These are phyloP conservation scores for Neonectria faginata DNA, from an alignment of 2,329 filamentous ascomycete species.

Conservation along the genomic window DNA sequence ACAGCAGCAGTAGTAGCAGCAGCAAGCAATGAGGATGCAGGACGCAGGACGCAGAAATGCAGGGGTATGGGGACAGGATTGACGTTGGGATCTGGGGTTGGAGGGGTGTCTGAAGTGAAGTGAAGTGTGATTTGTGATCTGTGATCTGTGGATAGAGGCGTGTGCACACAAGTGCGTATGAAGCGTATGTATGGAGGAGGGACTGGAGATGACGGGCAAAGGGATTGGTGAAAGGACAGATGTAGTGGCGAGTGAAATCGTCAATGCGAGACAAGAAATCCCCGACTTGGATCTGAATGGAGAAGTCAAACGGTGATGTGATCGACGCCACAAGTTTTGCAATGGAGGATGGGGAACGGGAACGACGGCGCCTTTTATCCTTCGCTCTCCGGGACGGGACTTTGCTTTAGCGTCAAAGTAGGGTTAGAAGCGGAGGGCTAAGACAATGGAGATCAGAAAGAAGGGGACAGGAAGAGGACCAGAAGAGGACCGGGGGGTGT, in stretches of 20 bases:
- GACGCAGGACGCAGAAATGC: conserved; percentile 7
- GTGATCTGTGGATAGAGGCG: conserved; percentile 8
- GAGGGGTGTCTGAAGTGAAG: conserved; percentile 15
- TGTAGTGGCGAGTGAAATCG: conserved; percentile 21
- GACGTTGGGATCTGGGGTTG: conserved; percentile 28
- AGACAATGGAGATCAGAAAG: background rate
- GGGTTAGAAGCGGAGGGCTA: background rate
- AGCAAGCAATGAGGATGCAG: conserved; percentile 1
- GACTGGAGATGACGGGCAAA: conserved; percentile 29
- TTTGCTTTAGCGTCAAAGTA: conserved; percentile 9
- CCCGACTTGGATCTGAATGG: conserved; percentile 31
- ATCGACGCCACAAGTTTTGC: conserved; percentile 45
- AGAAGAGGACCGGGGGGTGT: background rate
- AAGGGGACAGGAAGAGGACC: no score
- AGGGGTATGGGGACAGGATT: conserved; percentile 28
- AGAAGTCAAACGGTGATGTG: conserved; percentile 42
- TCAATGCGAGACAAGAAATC: conserved; percentile 28
- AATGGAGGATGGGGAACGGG: conserved; percentile 35
- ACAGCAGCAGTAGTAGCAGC: no score
- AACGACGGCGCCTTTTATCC: conserved; percentile 34
- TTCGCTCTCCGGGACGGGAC: conserved; percentile 12
- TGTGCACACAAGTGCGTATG: conserved; percentile 20
- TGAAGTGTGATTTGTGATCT: conserved; percentile 5
- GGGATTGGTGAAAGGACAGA: conserved; percentile 14
- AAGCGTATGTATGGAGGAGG: conserved; percentile 22